Conservation (phyloP, 78 protist genomes). For the Pigoraptor vietnamica region DNA sequence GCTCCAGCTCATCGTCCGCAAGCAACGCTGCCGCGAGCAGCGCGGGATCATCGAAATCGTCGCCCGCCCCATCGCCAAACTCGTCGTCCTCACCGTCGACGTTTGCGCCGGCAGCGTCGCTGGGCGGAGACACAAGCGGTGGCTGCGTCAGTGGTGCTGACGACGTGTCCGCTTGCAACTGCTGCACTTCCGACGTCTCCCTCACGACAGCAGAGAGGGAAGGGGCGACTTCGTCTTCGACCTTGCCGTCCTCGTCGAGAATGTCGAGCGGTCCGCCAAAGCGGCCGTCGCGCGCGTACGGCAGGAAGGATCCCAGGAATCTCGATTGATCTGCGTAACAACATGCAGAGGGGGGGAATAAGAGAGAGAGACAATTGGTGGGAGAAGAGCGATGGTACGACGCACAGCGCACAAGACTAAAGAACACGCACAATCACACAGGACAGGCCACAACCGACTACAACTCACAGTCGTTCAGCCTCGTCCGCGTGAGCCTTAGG, state of each 20-base stretch:
- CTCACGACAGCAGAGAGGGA: too few relatives aligned
- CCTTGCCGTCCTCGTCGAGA: neutral
- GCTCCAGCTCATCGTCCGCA: neutral
- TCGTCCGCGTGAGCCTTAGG: neutral
- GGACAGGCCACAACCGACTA: neutral
- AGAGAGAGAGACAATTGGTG: too few relatives aligned
- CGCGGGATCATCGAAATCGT: neutral
- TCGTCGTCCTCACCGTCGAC: neutral
- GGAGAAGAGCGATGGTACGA: neutral
- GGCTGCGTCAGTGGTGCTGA: neutral
- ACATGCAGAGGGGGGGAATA: too few relatives aligned
- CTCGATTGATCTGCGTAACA: neutral
- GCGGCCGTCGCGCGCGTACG: neutral
- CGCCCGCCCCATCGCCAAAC: neutral
- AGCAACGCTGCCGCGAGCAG: neutral
- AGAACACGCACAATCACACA: neutral
- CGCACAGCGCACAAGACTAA: neutral
- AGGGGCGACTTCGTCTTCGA: neutral
- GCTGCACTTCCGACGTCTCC: too few relatives aligned
- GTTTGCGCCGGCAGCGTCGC: too few relatives aligned
- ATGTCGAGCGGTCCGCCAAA: neutral
- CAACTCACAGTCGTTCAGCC: neutral
- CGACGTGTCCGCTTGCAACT: too few relatives aligned
- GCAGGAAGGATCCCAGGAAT: neutral
- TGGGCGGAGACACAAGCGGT: neutral